phyloP scores from a whole-genome alignment of 2,329 filamentous ascomycete species.

The Fusarium ambrosium region DNA sequence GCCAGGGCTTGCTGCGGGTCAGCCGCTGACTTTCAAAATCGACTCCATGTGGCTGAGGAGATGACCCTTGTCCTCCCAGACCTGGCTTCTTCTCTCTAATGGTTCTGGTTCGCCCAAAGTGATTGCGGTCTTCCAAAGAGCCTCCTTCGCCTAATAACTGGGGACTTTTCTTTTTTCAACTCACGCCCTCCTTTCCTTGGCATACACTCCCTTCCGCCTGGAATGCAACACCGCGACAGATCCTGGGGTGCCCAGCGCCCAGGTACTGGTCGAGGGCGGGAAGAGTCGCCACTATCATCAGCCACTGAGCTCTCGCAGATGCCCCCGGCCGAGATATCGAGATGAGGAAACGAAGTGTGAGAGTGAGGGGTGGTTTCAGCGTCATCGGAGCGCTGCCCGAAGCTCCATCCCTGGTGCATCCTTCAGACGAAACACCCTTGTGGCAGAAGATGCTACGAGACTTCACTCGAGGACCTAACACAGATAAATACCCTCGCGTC shows the following conservation, averaged over 20 bases:
- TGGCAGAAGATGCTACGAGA: background rate
- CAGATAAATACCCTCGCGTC: background rate
- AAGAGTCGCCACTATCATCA: conserved; percentile 5
- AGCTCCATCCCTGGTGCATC: conserved; percentile 1
- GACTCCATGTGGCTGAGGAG: conserved; percentile 13
- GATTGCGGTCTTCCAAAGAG: conserved; percentile 1
- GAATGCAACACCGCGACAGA: conserved; percentile 20
- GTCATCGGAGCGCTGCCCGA: conserved; percentile 12
- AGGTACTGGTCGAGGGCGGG: conserved; percentile 3
- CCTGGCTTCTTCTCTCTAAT: background rate
- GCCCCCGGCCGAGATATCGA: conserved; percentile 9
- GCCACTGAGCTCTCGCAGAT: conserved; percentile 1
- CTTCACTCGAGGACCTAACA: background rate
- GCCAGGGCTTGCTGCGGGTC: conserved; percentile 25
- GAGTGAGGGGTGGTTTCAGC: background rate
- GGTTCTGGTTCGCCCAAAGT: background rate
- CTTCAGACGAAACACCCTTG: background rate
- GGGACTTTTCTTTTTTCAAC: background rate
- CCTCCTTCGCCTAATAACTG: background rate
- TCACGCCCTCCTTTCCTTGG: conserved; percentile 29
- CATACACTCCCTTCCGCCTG: conserved; percentile 18
- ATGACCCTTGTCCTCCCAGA: background rate
- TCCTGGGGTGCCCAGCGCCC: conserved; percentile 8
- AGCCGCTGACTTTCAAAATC: conserved; percentile 20
- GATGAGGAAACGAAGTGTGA: conserved; percentile 4